Evolutionary conservation across 2,329 filamentous ascomycete species (phyloP), one percentile per base, ranked within the genome.

Genomic region (Verticillium albo-atrum): DNA sequence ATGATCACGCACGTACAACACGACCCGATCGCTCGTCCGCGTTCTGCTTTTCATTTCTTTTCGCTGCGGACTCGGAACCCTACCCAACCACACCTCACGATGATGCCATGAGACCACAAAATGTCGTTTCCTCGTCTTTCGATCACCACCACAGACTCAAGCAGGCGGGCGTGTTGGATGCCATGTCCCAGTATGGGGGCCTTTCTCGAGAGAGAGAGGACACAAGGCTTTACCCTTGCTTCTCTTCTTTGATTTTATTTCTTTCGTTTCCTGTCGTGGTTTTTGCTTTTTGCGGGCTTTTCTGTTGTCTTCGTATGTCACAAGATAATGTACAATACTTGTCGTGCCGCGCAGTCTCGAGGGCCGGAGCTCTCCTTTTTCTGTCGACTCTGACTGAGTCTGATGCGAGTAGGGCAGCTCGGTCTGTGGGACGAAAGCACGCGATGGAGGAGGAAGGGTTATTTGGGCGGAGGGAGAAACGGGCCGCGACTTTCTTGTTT

Each of bases 301-400:
- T 58, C 26, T 28, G 28, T 54, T 35, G 35, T 58, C 54, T 51
- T 61, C 55, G 59, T 47, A 61, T 56, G 54, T 56, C 42, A 56
- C 26, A 35, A 56, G 54, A 62, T 62, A 63, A 63, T 63, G 62
- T 63, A 63, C 62, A 63, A 63, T 63, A 62, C 35, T 51, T 55
- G 54, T 28, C 34, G 42, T 51, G 53, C 34, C 17, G 34, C 34
- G 6, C 1, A 12, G 14, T 37, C 34, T 15, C 6, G 14, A 12
- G 34, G 17, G 34, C 34, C 15, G 17, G 34, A 37, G 34, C 26
- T 26, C 32, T 30, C n/a, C 55, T 50, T 54, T 28, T 47, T 23
- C 20, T 30, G 52, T 47, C 17, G 55, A 42, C 57, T 30, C 55
- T 37, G 34, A 52, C 42, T 37, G 37, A 30, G 54, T 12, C 37